Base-by-base conservation (phyloP, 2,329 filamentous ascomycete genomes). In the Aspergillus ruber region DNA sequence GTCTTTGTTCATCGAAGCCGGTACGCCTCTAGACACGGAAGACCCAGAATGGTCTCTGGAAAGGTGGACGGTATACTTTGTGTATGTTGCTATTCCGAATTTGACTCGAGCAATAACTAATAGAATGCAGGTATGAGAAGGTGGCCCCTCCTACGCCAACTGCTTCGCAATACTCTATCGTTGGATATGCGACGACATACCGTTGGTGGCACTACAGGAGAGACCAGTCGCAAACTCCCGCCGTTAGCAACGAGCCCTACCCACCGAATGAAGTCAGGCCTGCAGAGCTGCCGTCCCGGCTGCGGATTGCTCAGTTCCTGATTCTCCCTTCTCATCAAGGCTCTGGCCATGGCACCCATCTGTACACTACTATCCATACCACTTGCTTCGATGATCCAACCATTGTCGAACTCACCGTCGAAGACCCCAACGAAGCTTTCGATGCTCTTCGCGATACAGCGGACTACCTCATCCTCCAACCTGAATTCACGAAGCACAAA, bases 251-350 rank as follows among this genome's bases (percentile, higher is more conserved):
- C 60, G 79, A 49, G 66, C 51, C 65, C 23, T 72, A 72, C 51
- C 73, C 70, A 23, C 72, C 44, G 49, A 64, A 55, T 60, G 71
- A 65, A 45, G 62, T 76, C 42, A 62, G 68, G n/a, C 73, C 84
- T 54, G 66, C 79, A 4, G 72, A 84, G 43, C 77, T 90, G 2
- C 85, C 88, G 10, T 86, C 85, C 58, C 83, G 91, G 35, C 82
- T 88, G 50, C 81, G 94, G 40, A 88, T 98, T 55, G 95, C 91
- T 0, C 93, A 98, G 66, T 97, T 97, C 68, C 64, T 98, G 51
- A 84, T 98, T 53, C 76, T 98, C 9, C 90, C 90, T 2, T 86
- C 89, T 5, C 95, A 89, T 67, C 90, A 96, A 64, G 78, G 81
- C 51, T 81, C 83, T 51, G 90, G 90, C 13, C 83, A 91, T 43